Evolutionary conservation across 768 basidiomycete genomes (phyloP).

Genomic region (Collybiopsis confluens): DNA sequence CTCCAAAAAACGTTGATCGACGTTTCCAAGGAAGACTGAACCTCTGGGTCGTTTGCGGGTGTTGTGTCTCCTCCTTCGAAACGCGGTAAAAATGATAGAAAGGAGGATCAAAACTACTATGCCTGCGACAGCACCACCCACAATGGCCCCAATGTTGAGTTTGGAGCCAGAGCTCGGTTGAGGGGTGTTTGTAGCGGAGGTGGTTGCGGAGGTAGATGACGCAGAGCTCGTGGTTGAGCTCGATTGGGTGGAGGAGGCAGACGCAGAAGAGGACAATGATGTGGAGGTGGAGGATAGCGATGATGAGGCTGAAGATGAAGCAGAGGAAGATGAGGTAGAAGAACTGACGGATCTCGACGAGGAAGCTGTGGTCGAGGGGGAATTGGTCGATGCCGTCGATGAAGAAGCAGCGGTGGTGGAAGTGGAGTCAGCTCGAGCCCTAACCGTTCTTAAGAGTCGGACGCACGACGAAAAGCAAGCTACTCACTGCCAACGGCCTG

Average conservation of each 20-base stretch:
- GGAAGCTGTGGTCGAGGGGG: neutral
- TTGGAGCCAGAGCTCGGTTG: neutral
- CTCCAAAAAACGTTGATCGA: neutral
- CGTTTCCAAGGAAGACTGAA: neutral
- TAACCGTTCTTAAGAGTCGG: neutral
- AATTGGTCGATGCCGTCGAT: neutral
- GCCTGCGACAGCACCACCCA: slow-evolving; percentile 1
- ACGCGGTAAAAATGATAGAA: slow-evolving; percentile 3
- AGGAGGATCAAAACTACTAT: neutral
- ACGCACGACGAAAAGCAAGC: too few relatives aligned
- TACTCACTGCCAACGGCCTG: too few relatives aligned
- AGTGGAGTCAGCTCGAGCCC: slow-evolving; percentile 3
- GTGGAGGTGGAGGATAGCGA: neutral
- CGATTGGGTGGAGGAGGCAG: neutral
- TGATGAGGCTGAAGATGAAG: neutral
- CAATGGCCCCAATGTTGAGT: neutral
- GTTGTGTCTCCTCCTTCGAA: neutral
- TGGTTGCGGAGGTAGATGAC: slow-evolving; percentile 2
- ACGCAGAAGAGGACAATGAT: neutral
- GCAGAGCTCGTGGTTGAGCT: neutral
- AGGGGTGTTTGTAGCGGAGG: neutral
- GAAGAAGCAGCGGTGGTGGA: neutral
- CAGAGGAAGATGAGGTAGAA: neutral
- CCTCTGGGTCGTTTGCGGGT: slow-evolving; percentile 3
- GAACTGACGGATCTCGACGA: neutral